Conservation (phyloP, 495 filamentous ascomycete genomes). For the Penicillium subrubescens region DNA sequence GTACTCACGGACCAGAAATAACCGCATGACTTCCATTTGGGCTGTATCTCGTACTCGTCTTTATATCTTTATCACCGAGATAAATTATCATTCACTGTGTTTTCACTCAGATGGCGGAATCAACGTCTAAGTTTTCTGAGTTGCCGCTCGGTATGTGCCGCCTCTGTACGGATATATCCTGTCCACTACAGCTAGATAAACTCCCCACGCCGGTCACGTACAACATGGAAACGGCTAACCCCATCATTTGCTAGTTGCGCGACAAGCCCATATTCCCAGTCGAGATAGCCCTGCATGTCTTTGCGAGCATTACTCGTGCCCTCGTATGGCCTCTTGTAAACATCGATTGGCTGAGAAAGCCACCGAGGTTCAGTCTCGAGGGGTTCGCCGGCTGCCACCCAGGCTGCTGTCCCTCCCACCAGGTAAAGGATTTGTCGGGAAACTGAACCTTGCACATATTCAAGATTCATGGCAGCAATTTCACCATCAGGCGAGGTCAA, state of each 20-base stretch:
- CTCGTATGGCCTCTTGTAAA: constrained; percentile 32
- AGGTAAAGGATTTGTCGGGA: constrained; percentile 20
- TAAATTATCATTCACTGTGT: too few relatives aligned
- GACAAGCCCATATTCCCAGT: constrained; percentile 35
- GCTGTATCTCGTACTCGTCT: too few relatives aligned
- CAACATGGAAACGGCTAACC: constrained; percentile 27
- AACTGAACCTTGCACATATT: constrained; percentile 3
- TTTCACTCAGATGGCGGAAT: too few relatives aligned
- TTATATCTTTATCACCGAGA: too few relatives aligned
- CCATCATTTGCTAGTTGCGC: constrained; percentile 32
- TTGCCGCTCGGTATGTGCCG: not conserved
- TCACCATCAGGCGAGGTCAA: constrained; percentile 37
- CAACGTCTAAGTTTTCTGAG: not conserved
- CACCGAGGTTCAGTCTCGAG: constrained; percentile 26
- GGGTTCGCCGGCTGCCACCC: constrained; percentile 20
- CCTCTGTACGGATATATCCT: not conserved
- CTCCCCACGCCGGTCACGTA: constrained; percentile 6
- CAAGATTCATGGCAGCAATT: constrained; percentile 41
- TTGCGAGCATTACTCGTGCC: constrained; percentile 30
- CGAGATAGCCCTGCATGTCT: constrained; percentile 32
- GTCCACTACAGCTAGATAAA: not conserved
- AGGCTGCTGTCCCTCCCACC: constrained; percentile 25
- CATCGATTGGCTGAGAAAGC: constrained; percentile 29
- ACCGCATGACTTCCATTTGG: too few relatives aligned
- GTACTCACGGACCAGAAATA: too few relatives aligned